Conservation (phyloP, 768 basidiomycete species). For the Boletus rubropictus region DNA sequence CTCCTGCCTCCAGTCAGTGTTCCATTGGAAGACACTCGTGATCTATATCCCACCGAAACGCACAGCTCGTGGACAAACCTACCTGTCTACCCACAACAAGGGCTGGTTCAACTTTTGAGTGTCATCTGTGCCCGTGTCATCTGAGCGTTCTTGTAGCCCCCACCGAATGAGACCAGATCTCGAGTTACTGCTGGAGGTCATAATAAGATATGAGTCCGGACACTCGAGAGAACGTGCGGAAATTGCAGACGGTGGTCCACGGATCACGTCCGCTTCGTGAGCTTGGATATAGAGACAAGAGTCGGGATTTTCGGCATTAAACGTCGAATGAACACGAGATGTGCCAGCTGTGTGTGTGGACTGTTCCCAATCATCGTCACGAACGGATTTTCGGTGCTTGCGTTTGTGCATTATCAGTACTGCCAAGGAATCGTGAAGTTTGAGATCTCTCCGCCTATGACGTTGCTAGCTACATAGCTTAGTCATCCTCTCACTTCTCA, state of each 20-base stretch:
- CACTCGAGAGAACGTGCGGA: conserved; percentile 34
- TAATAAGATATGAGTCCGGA: conserved; percentile 5
- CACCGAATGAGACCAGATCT: conserved; percentile 35
- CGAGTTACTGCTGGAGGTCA: conserved; percentile 5
- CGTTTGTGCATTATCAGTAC: conserved; percentile 22
- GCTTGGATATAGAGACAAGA: conserved; percentile 53
- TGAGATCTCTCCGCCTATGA: too few species aligned
- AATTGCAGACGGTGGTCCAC: conserved; percentile 43
- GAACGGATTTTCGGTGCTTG: conserved; percentile 16
- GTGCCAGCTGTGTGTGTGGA: not conserved
- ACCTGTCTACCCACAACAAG: conserved; percentile 79
- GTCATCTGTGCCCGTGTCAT: conserved; percentile 2
- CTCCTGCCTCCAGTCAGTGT: conserved; percentile 7
- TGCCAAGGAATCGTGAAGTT: not conserved
- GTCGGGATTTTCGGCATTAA: conserved; percentile 1
- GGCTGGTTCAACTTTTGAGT: not conserved
- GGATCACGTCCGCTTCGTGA: conserved; percentile 69
- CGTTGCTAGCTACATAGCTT: too few species aligned
- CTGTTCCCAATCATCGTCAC: conserved; percentile 11
- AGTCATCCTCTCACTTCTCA: too few species aligned
- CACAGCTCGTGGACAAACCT: conserved; percentile 36
- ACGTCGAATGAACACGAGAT: conserved; percentile 2
- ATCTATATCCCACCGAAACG: conserved; percentile 5
- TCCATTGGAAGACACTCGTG: conserved; percentile 2
- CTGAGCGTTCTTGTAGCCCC: conserved; percentile 17